Percentiles rank a stretch among this genome's conserved stretches.
Evolutionary conservation across 1,284 basidiomycete species (phyloP).

Genomic region (Cryptococcus floricola): DNA sequence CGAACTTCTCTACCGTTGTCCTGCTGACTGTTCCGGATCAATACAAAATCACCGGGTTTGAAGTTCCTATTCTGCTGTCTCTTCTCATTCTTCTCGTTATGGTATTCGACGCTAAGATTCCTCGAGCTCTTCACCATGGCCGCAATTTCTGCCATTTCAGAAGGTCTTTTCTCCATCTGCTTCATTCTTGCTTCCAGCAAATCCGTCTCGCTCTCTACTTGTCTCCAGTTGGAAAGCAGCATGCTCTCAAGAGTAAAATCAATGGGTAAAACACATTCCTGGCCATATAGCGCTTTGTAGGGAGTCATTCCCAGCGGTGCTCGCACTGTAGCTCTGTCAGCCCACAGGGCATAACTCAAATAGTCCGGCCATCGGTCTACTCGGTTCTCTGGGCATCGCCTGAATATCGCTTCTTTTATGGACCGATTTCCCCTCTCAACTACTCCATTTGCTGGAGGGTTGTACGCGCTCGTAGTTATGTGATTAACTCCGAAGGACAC

Average conservation of each 20-base stretch:
- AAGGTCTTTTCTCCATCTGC: neutral
- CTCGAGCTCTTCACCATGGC: neutral
- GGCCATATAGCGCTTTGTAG: neutral
- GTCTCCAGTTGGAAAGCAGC: neutral
- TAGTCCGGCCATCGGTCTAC: neutral
- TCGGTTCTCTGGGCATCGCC: neutral
- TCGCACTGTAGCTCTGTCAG: neutral
- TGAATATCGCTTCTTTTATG: constrained; percentile 9
- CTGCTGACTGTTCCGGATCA: neutral
- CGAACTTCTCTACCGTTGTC: neutral
- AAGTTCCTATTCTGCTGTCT: neutral
- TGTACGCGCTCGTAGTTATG: neutral
- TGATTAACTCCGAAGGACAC: neutral
- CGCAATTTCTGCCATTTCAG: neutral
- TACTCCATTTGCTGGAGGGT: constrained; percentile 5
- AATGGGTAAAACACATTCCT: neutral
- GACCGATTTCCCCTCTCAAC: constrained; percentile 5
- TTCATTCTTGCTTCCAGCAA: neutral
- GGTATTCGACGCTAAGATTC: neutral
- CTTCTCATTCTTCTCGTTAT: neutral
- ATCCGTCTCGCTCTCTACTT: neutral
- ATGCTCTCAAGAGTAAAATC: neutral
- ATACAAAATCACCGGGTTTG: neutral
- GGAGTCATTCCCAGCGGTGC: neutral
- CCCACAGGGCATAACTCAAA: neutral